Base-by-base conservation (phyloP, 495 filamentous ascomycete genomes). In the Annulohypoxylon moriforme region DNA sequence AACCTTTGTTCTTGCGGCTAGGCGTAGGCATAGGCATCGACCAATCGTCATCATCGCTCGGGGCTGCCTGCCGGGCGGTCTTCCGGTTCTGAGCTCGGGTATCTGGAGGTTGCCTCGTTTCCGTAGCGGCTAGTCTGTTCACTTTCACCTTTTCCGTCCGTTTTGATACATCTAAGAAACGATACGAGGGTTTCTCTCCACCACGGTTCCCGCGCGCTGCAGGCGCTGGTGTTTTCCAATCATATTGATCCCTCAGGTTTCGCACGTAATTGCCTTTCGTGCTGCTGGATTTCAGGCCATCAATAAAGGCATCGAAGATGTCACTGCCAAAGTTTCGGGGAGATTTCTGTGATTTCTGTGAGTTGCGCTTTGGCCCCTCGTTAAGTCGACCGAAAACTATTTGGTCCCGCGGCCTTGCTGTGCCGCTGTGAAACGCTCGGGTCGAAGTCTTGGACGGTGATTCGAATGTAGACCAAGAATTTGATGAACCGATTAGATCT, bases 301-400 rank as follows among this genome's bases (percentile, higher is more conserved):
- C 58, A 1, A 75, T 24, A 18, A 77, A 77, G 1, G 73, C 40
- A 24, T 69, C 70, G 40, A 77, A 27, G 22, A 75, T 14, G n/a
- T 42, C 59, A 20, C 27, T 13, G 18, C 75, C n/a, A 50, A 67
- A 58, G 11, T 42, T 10, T 9, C 25, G 18, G 4, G 36, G 42
- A n/a, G n/a, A n/a, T n/a, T n/a, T n/a, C 0, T 42, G 31, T n/a
- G n/a, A n/a, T 9, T 16, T 14, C 20, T 24, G 14, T 8, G 60
- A 24, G 22, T 40, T 27, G 20, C 18, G 27, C 18, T 11, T 9
- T 27, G 4, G 16, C 4, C 10, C 4, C 40, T 16, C 18, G 20
- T 4, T 16, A 6, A 6, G 18, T 22, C 5, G 18, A 11, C 2
- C 20, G 9, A 7, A 18, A 7, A 46, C 14, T 11, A 64, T 6